Evolutionary conservation across 495 filamentous ascomycete genomes (phyloP).

Genomic region (Evernia prunastri): DNA sequence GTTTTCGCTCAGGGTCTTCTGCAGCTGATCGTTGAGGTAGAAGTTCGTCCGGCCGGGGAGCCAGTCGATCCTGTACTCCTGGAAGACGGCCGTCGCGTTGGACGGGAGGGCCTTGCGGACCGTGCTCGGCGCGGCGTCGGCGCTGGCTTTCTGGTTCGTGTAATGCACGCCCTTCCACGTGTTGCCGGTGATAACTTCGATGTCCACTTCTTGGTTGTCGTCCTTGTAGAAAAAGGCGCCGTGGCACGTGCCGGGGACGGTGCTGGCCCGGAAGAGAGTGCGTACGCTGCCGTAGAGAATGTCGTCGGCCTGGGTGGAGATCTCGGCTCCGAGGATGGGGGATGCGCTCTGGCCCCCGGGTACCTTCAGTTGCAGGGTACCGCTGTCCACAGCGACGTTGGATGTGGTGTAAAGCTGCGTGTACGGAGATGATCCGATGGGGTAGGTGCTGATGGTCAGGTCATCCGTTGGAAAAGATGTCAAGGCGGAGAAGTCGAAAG

Average conservation of each 20-base stretch:
- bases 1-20: conserved; percentile 21
- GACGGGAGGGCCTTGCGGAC: conserved; percentile 7
- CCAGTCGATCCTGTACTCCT: conserved; percentile 29
- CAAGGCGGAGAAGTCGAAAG: conserved; percentile 13
- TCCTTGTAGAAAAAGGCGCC: conserved; percentile 22
- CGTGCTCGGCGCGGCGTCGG: conserved; percentile 8
- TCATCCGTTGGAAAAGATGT: conserved; percentile 11
- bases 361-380: conserved; percentile 20
- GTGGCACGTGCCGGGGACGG: conserved; percentile 18
- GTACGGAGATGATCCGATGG: conserved; percentile 5
- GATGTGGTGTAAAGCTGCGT: conserved; percentile 8
- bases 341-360: conserved; percentile 22
- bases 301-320: conserved; percentile 14
- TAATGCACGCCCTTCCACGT: conserved; percentile 19
- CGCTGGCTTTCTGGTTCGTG: conserved; percentile 22
- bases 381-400: conserved; percentile 20
- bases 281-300: conserved; percentile 26
- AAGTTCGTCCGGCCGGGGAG: conserved; percentile 17
- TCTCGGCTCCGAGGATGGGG: conserved; percentile 21
- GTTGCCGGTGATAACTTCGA: conserved; percentile 22
- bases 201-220: conserved; percentile 24
- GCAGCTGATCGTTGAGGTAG: conserved; percentile 22
- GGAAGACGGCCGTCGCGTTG: conserved; percentile 16
- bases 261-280: conserved; percentile 21
- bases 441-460: conserved; percentile 13